Evolutionary conservation across 805 yeast species (phyloP), one percentile per base, ranked within the genome.

Genomic region (Candida xyloterini): DNA sequence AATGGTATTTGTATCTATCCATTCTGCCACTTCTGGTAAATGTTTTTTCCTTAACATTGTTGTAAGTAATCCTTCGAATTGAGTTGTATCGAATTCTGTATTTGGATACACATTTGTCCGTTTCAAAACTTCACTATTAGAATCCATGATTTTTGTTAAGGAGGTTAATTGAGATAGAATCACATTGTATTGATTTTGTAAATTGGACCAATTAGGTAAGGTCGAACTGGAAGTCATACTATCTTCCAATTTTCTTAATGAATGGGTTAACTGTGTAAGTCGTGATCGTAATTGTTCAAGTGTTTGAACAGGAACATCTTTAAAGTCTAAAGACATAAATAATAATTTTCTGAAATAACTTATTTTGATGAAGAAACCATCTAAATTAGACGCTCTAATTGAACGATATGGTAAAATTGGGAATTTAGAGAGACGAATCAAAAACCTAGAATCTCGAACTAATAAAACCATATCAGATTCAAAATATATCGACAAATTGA

Each of bases 11-110:
- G 59, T 55, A 13, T 61, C 57, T 7, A 89, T 75, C 97, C 98
- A 91, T 33, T 78, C 84, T 36, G 80, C 85, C 2, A 91, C 95
- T 47, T 90, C 97, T 0, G 99, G 98, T 9, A 86, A 67, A 35
- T 83, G 82, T 57, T 90, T 91, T 59, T 90, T 93, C 43, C 98
- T 73, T 44, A 93, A 62, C 44, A 93, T 67, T 0, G 97, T 89
- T 0, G 95, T 84, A 35, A 90, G 65, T 25, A 93, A 69, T 2
- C 88, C 85, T 53, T 85, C 90, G 48, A 86, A 90, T 30, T 86
- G 84, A 1, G 87, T 76, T 0, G 95, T 78, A 7, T 97, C 97
- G 57, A 91, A 93, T 15, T 74, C 73, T 0, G 90, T 83, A 38
- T 86, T 67, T 1, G 99, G 99, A 55, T 78, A 91, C 1, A 81